Evolutionary conservation across 1,284 basidiomycete genomes (phyloP).

Genomic region (Apiotrichum gamsii): DNA sequence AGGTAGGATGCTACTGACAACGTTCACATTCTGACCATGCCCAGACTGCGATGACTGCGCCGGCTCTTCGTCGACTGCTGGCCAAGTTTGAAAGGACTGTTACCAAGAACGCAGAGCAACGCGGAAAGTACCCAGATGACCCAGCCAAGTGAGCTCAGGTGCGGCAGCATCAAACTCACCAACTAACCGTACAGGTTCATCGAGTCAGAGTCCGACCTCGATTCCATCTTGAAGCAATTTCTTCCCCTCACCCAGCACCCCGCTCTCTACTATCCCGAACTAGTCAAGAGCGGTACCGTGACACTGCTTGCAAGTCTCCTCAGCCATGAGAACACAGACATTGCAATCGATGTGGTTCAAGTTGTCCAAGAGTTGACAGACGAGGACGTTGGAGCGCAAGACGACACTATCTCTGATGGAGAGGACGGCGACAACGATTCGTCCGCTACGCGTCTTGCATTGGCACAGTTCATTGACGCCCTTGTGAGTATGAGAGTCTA

Average conservation of each 20-base stretch:
- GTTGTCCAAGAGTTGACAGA: slow-evolving; percentile 87
- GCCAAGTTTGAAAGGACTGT: slow-evolving; percentile 78
- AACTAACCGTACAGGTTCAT: slow-evolving; percentile 66
- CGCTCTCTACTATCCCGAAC: slow-evolving; percentile 76
- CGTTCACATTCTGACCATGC: slow-evolving; percentile 3
- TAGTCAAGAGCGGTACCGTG: slow-evolving; percentile 68
- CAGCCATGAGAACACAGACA: slow-evolving; percentile 87
- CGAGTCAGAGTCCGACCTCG: slow-evolving; percentile 93
- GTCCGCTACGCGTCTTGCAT: slow-evolving; percentile 43
- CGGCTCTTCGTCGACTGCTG: slow-evolving; percentile 66
- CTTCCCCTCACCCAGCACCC: slow-evolving; percentile 85
- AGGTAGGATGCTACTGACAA: slow-evolving; percentile 50
- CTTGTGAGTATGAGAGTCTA: no score
- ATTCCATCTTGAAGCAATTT: slow-evolving; percentile 75
- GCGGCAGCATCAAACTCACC: no score
- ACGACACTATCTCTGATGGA: slow-evolving; percentile 52
- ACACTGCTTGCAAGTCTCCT: slow-evolving; percentile 69
- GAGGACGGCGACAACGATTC: slow-evolving; percentile 55
- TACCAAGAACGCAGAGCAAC: slow-evolving; percentile 88
- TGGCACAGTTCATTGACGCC: slow-evolving; percentile 66
- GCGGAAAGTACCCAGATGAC: slow-evolving; percentile 83
- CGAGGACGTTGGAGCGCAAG: slow-evolving; percentile 83
- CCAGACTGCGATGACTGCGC: slow-evolving; percentile 53
- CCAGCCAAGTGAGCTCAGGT: slow-evolving; percentile 89
- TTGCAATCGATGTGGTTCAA: slow-evolving; percentile 84